Percentiles rank a stretch among this genome's conserved stretches.
These are phyloP conservation scores for Fusarium sp. DNA, from an alignment of 2,329 filamentous ascomycete species.

Conservation along the genomic window DNA sequence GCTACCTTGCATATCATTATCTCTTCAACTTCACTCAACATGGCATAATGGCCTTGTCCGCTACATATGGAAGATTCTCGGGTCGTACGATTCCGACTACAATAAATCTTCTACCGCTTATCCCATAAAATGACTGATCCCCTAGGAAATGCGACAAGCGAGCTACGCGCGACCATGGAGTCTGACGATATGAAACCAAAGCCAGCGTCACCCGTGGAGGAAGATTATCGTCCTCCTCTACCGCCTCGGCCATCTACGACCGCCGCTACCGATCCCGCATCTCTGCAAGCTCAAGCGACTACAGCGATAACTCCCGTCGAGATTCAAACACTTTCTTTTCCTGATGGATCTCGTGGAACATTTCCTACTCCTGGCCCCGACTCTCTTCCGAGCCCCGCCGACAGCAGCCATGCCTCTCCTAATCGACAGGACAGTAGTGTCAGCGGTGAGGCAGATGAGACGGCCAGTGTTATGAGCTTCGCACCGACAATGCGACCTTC, in stretches of 20 bases:
- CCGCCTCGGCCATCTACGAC: slow-evolving; percentile 66
- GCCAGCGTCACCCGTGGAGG: slow-evolving; percentile 50
- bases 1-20: slow-evolving; percentile 5
- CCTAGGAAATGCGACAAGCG: slow-evolving; percentile 50
- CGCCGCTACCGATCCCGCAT: slow-evolving; percentile 56
- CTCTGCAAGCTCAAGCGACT: slow-evolving; percentile 77
- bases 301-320: slow-evolving; percentile 88
- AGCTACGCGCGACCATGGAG: slow-evolving; percentile 35
- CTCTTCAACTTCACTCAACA: slow-evolving; percentile 49
- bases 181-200: slow-evolving; percentile 51
- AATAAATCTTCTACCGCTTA: slow-evolving; percentile 1
- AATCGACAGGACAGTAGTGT: slow-evolving; percentile 51
- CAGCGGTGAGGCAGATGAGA: slow-evolving; percentile 71
- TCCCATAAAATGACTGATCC: slow-evolving; percentile 16
- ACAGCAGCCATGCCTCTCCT: slow-evolving; percentile 61
- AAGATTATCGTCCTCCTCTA: slow-evolving; percentile 68
- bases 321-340: slow-evolving; percentile 82
- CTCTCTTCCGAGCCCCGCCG: slow-evolving; percentile 56
- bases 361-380: slow-evolving; percentile 63
- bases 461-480: slow-evolving; percentile 76
- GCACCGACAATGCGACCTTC: slow-evolving; percentile 73
- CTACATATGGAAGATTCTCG: slow-evolving; percentile 21
- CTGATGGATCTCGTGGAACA: slow-evolving; percentile 77
- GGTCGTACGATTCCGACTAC: slow-evolving; percentile 33
- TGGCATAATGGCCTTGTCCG: slow-evolving; percentile 51